These are phyloP conservation scores for Backusella tuberculispora DNA, from an alignment of 192 early-diverging fungal species.

Conservation along the genomic window DNA sequence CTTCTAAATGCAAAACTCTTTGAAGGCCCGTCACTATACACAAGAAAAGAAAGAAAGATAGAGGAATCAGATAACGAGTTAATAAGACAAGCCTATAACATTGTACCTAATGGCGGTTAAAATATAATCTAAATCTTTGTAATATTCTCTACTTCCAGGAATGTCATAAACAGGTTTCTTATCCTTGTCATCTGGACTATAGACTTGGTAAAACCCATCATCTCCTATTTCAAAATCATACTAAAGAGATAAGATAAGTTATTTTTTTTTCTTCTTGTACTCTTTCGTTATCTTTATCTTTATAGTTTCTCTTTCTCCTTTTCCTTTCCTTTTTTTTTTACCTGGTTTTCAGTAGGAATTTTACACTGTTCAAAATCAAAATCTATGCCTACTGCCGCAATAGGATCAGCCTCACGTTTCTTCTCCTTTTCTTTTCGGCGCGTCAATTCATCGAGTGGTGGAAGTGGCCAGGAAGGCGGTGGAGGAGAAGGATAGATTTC, in stretches of 20 bases:
- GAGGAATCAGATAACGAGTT: not conserved
- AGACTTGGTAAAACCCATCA: constrained; percentile 36
- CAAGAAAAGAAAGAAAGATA: not conserved
- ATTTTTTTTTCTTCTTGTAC: not conserved
- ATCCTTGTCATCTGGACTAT: not conserved
- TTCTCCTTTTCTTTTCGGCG: constrained; percentile 31
- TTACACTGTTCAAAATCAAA: constrained; percentile 46
- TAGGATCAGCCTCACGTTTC: constrained; percentile 37
- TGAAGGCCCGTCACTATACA: constrained; percentile 66
- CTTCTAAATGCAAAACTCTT: constrained; percentile 93
- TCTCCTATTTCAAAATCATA: constrained; percentile 17
- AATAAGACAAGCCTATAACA: not conserved
- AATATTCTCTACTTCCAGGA: constrained; percentile 67
- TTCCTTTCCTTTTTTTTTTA: constrained; percentile 13
- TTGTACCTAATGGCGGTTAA: constrained; percentile 65
- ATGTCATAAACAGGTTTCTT: constrained; percentile 25
- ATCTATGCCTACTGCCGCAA: constrained; percentile 44
- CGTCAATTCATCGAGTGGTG: constrained; percentile 27
- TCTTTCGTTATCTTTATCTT: not conserved
- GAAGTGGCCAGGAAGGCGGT: constrained; percentile 64
- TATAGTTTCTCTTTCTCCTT: not conserved
- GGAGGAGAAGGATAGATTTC: constrained; percentile 88
- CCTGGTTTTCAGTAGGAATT: constrained; percentile 45
- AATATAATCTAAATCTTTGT: constrained; percentile 81
- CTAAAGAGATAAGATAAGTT: not conserved